Evolutionary conservation across 352 stramenopile species (phyloP).

Genomic region (Aphanomyces euteiches): DNA sequence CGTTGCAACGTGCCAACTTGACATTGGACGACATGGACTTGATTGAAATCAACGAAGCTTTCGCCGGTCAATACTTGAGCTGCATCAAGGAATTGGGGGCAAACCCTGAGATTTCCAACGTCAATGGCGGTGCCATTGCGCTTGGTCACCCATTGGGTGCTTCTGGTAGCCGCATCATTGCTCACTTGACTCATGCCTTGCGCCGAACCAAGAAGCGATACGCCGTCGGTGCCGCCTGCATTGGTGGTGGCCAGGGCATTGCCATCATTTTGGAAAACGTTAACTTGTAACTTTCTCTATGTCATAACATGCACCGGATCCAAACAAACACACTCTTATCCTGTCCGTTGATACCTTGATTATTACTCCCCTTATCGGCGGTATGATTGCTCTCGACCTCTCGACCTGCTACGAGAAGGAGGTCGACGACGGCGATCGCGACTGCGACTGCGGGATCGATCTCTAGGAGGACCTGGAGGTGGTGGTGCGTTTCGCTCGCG

Average conservation of each 20-base stretch:
- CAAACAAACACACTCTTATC: too few relatives aligned
- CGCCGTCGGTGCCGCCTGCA: conserved; percentile 95
- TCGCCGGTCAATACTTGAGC: conserved; percentile 95
- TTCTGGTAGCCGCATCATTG: conserved; percentile 90
- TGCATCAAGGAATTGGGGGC: conserved; percentile 96
- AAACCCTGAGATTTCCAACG: conserved; percentile 91
- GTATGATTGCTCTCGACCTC: conserved; percentile 1
- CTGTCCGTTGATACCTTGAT: too few relatives aligned
- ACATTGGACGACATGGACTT: conserved; percentile 93
- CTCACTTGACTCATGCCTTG: conserved; percentile 87
- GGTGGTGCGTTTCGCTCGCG: conserved; percentile 14
- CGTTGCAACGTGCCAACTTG: conserved; percentile 87
- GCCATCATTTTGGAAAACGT: conserved; percentile 94
- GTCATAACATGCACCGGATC: too few relatives aligned
- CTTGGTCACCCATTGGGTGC: conserved; percentile 96
- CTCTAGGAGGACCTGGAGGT: background rate
- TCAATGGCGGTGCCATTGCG: conserved; percentile 94
- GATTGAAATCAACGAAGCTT: conserved; percentile 99
- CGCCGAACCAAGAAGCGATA: conserved; percentile 87
- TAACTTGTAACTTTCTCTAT: conserved; percentile 39
- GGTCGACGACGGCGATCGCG: background rate
- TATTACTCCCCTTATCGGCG: background rate
- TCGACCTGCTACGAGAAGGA: conserved; percentile 2
- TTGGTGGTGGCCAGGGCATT: conserved; percentile 98
- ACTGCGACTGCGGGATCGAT: background rate